phyloP scores from a whole-genome alignment of 2,329 filamentous ascomycete genomes.

The Cordyceps fumosorosea region DNA sequence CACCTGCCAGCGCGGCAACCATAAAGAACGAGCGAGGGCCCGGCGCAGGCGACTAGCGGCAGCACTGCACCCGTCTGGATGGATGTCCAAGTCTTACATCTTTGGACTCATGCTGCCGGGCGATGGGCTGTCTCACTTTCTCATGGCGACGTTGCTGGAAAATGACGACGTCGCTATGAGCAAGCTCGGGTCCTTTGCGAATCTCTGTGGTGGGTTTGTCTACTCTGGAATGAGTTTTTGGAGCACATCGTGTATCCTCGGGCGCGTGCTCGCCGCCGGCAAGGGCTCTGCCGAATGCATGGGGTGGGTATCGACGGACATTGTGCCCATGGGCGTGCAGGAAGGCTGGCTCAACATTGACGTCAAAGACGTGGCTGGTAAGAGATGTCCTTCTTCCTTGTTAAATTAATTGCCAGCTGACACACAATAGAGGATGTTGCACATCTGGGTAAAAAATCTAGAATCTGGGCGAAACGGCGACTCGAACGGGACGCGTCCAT shows the following conservation, averaged over 20 bases:
- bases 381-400: constrained; percentile 11
- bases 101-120: constrained; percentile 60
- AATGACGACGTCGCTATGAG: constrained; percentile 54
- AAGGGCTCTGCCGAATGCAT: constrained; percentile 58
- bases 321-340: constrained; percentile 43
- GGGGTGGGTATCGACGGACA: constrained; percentile 60
- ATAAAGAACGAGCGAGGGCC: constrained; percentile 28
- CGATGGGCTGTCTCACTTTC: constrained; percentile 54
- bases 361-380: constrained; percentile 46
- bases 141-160: constrained; percentile 61
- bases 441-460: constrained; percentile 46
- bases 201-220: constrained; percentile 58
- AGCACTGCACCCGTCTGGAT: constrained; percentile 52
- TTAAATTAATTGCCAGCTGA: background rate
- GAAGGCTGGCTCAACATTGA: constrained; percentile 56
- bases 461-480: constrained; percentile 53
- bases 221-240: constrained; percentile 60
- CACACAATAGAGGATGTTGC: constrained; percentile 38
- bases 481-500: constrained; percentile 56
- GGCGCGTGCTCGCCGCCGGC: constrained; percentile 56
- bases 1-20: constrained; percentile 23
- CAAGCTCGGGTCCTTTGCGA: constrained; percentile 53
- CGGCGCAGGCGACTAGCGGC: constrained; percentile 50
- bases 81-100: constrained; percentile 62
- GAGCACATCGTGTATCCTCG: constrained; percentile 60